Evolutionary conservation across 2,329 filamentous ascomycete genomes (phyloP), one percentile per base, ranked within the genome.

Genomic region (Hypomyces perniciosus): DNA sequence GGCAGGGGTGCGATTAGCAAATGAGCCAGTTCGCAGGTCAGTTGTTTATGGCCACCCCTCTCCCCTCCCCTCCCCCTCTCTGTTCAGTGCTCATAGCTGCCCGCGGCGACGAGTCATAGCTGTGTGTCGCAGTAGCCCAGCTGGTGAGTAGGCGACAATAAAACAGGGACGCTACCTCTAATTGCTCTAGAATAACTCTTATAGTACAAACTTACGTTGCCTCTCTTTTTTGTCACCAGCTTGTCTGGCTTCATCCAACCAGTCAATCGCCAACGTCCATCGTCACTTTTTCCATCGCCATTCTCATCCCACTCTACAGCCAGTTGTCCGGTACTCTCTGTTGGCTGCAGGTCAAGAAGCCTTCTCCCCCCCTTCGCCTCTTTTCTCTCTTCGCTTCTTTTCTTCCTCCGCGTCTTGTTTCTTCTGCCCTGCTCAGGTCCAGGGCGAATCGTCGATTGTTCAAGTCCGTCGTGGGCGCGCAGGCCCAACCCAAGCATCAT

Each of bases 401-500:
- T 38, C 10, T 30, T 41, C 31, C 34, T 43, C 46, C 28, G 40
- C 48, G 31, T 48, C 45, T 34, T 47, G 12, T 40, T 44, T 44
- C 37, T 34, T 45, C 34, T 39, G n/a, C 43, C 20, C 45, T 35
- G 40, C 31, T 41, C 26, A 41, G 5, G n/a, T 39, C 27, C 30
- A 28, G 20, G 31, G 31, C 35, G 34, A 12, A 37, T 47, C 41
- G 20, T 20, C 20, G 20, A 20, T 20, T 20, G 20, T 20, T 20
- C 20, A 20, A 20, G 20, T 20, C 20, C 20, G 20, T 20, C 20
- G 20, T 20, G 20, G 42, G 30, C 42, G n/a, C 33, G 30, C 27
- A 31, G 43, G 27, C 38, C 43, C 37, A 26, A 34, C 28, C n/a
- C 40, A 34, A 40, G 29, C 52, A 52, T 53, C 52, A 68, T 68